Conservation (phyloP, 2,329 filamentous ascomycete species). For the Ascosphaera aggregata region DNA sequence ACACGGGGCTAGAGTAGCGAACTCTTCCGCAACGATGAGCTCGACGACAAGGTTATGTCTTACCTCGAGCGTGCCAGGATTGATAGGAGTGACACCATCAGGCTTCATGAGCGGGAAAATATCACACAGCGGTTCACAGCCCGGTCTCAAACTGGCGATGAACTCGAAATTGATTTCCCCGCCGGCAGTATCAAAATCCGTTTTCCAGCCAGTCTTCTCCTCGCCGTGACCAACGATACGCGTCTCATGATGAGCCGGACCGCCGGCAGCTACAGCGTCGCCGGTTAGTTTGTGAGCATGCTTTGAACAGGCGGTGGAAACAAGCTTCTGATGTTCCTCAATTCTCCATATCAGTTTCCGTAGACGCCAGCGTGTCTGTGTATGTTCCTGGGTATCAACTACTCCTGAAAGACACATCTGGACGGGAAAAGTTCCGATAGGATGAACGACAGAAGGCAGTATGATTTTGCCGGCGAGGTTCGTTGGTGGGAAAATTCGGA, state of each 20-base stretch:
- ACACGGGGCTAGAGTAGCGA: no score
- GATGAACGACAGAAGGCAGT: conserved; percentile 63
- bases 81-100: neutral
- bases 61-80: conserved; percentile 38
- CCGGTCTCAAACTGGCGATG: conserved; percentile 35
- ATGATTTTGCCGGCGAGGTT: conserved; percentile 73
- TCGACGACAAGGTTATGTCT: conserved; percentile 75
- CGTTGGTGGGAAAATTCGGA: conserved; percentile 89
- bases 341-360: conserved; percentile 85
- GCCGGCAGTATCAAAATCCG: conserved; percentile 40
- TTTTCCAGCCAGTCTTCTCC: conserved; percentile 78
- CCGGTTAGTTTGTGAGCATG: conserved; percentile 44
- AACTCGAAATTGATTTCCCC: conserved; percentile 70
- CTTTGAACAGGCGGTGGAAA: conserved; percentile 57
- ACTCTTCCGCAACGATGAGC: conserved; percentile 85
- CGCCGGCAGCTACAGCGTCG: conserved; percentile 46
- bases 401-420: conserved; percentile 71
- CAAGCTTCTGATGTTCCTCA: conserved; percentile 61
- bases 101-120: conserved; percentile 29
- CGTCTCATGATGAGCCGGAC: conserved; percentile 47
- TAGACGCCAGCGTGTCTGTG: conserved; percentile 65
- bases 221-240: conserved; percentile 61
- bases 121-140: conserved; percentile 50
- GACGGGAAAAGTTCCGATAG: conserved; percentile 59
- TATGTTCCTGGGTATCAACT: conserved; percentile 42